phyloP scores from a whole-genome alignment of 129 eudicot species.

The Heracleum sosnowskyi region DNA sequence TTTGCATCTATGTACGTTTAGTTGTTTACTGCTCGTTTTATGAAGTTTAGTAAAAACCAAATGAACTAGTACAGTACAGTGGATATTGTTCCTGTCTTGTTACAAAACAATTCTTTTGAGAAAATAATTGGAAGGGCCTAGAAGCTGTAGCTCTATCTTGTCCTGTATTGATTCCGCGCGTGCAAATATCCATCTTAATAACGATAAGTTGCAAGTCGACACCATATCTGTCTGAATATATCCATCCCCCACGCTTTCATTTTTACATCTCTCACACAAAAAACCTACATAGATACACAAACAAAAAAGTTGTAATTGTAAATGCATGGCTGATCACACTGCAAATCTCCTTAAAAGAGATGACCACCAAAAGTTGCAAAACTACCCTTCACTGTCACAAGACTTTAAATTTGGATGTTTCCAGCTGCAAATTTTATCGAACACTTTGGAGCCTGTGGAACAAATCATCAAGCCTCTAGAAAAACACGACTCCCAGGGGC shows the following conservation, averaged over 20 bases:
- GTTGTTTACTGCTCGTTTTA: neutral
- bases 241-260: neutral
- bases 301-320: neutral
- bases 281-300: neutral
- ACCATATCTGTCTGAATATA: too few species aligned
- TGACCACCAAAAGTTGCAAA: neutral
- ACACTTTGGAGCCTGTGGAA: neutral
- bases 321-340: neutral
- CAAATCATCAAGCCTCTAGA: neutral
- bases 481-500: neutral
- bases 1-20: neutral
- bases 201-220: neutral
- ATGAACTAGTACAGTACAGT: neutral
- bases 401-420: neutral
- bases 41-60: too few species aligned
- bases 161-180: neutral
- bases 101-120: neutral
- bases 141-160: neutral
- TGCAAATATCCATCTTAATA: neutral
- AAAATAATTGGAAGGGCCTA: neutral
- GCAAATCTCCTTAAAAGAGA: neutral
- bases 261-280: neutral
- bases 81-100: neutral
- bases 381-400: neutral
- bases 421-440: neutral